Evolutionary conservation across 2,329 filamentous ascomycete genomes (phyloP), one percentile per base, ranked within the genome.

Genomic region (Monilinia aucupariae): DNA sequence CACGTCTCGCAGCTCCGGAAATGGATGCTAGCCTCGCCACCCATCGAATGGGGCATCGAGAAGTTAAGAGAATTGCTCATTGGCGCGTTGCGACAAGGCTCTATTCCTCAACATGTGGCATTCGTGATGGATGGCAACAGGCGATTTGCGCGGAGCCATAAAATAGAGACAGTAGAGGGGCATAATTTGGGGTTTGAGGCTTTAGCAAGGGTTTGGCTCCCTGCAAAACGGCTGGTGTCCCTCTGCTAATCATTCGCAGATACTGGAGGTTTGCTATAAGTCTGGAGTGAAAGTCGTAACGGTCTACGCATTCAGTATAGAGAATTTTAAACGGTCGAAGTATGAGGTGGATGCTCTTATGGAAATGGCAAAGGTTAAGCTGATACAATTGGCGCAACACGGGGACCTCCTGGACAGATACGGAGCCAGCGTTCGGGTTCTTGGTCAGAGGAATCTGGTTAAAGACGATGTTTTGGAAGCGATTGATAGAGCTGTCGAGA

Each of bases 51-150:
- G 88, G 85, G 83, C n/a, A 81, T 96, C 65, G 85, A 85, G 64
- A 85, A 88, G 71, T 77, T 96, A 25, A 86, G 91, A 67, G 90
- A 96, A 74, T 79, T 96, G 58, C 82, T 97, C 66, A 94, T 99
- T 70, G 91, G 91, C 61, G 89, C 92, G 56, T 78, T 97, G 61
- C 88, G 88, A 73, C 93, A 97, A 76, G 94, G 94, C 0, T 91
- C 92, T 2, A 88, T 99, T 62, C 94, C 94, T 12, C 87, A 91
- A 72, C 94, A 99, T 84, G 85, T 99, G 65, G 94, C 94, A n/a
- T 99, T 99, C 74, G 93, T 97, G 70, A 99, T 99, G 94, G 94
- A 99, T 75, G 94, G 94, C 62, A 99, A 99, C 77, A 82, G 94
- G 71, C 88, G 94, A 52, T 99, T 96, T 78, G 94, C 94, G 17